Base-by-base conservation (phyloP, 345 rosid genomes). In the thale cress (Arabidopsis thaliana) region DNA sequence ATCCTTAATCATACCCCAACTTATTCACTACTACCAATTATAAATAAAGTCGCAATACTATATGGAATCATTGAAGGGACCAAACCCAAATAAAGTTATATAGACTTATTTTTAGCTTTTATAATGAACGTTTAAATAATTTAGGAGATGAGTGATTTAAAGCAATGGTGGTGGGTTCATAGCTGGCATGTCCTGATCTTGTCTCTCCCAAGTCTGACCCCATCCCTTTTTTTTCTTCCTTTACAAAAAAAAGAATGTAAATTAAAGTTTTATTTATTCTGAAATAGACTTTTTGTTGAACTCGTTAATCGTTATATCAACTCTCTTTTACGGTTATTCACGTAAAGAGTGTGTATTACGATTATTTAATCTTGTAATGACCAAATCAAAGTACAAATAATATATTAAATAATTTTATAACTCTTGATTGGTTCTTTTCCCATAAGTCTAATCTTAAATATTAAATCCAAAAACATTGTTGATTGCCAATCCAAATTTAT, bases 141-240 rank as follows among this genome's bases (percentile, higher is more conserved):
- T 77, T 77, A 23, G 57, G 65, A 69, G 55, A 36, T 30, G 72
- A 38, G 52, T 65, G 49, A 71, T 64, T 63, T 55, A 71, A 77
- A 71, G 76, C 66, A 24, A 46, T 57, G 76, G 80, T 78, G 81
- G 72, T 78, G 72, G 81, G 77, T 65, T 78, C 77, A 24, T 48
- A 49, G 81, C 81, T 77, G 81, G 72, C 81, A 59, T 71, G 77
- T 78, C 72, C 22, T 71, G 67, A 77, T 71, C 72, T 65, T 77
- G 80, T 71, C 80, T 77, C 77, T 45, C 76, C 71, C 58, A 52
- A 25, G 66, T 55, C 37, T 36, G 30, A 45, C 53, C 71, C 55
- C 72, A 56, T 56, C 65, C 32, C 22, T 65, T 11, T 48, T 56
- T 24, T 23, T 23, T n/a, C 6, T 37, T 25, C 20, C 24, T 4